Conservation (phyloP, 1,284 basidiomycete genomes). For the Malassezia yamatoensis region DNA sequence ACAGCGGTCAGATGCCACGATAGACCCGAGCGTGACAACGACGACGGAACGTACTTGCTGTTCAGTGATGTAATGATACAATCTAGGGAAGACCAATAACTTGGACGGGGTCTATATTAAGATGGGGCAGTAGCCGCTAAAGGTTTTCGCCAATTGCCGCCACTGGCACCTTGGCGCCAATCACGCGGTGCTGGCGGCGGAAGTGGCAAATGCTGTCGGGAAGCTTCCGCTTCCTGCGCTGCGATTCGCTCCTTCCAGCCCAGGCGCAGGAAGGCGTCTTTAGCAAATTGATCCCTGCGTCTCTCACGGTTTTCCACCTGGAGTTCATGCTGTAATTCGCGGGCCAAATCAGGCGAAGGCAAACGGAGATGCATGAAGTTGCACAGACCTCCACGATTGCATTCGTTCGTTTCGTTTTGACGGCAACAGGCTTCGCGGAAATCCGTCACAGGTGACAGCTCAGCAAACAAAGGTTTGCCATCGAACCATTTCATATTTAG, state of each 20-base stretch:
- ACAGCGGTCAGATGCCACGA: background rate
- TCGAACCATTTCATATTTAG: constrained; percentile 97
- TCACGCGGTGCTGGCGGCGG: background rate
- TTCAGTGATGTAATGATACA: constrained; percentile 3
- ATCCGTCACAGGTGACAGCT: constrained; percentile 94
- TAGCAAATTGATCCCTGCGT: constrained; percentile 18
- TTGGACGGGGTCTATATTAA: no score
- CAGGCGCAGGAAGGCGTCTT: constrained; percentile 6
- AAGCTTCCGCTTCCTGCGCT: constrained; percentile 8
- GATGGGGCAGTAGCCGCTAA: no score
- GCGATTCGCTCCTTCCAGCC: constrained; percentile 24
- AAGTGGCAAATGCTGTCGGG: background rate
- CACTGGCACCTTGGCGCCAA: constrained; percentile 14
- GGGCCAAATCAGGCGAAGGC: constrained; percentile 23
- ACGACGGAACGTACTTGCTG: background rate
- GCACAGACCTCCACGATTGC: constrained; percentile 60
- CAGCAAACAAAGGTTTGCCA: constrained; percentile 90
- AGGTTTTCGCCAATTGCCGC: constrained; percentile 14
- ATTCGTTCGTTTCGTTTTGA: constrained; percentile 64
- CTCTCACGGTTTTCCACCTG: constrained; percentile 31
- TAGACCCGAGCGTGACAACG: background rate
- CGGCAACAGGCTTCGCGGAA: constrained; percentile 97
- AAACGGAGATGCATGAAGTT: constrained; percentile 87
- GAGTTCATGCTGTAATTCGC: constrained; percentile 36
- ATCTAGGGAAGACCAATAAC: background rate